Evolutionary conservation across 2,329 filamentous ascomycete genomes (phyloP), one percentile per base, ranked within the genome.

Genomic region (Fusarium praegraminearum): DNA sequence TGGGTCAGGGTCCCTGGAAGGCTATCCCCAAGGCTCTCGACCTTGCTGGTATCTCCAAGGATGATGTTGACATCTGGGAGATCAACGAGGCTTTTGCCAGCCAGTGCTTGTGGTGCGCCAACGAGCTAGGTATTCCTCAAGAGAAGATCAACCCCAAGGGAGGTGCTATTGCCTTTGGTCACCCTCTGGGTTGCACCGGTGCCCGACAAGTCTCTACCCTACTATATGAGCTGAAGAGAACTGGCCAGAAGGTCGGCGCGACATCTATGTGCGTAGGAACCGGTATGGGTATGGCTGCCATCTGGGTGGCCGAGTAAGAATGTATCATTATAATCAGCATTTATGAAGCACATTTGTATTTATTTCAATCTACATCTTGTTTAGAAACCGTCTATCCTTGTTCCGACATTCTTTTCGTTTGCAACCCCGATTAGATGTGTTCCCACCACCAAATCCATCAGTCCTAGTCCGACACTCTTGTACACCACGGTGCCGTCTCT

Each of bases 61-160:
- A 97, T 60, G 95, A 98, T 73, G 93, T 99, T 32, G 96, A 98
- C 79, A 95, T 98, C 77, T 98, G 89, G 77, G 96, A 99, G 88
- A 98, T 99, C 87, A 99, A 99, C 85, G 96, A 99, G 87, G 96
- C 96, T 2, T 99, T 99, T 80, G 96, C 96, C 33, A 93, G 89
- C 69, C 95, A 98, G 86, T 97, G 93, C 81, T 81, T 98, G 72
- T 98, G 92, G 92, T 98, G 94, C 81, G 89, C 93, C 69, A 93
- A 96, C 76, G 90, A 98, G 85, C 88, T 99, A 24, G 91, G 91
- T 45, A 83, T 99, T 30, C 92, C 93, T 55, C 78, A 86, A 65
- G 90, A 93, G 71, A 98, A 98, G 88, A 90, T 99, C 78, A 98
- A 98, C 84, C 95, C 95, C 75, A 97, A 98, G 87, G 96, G 95